A percentile compares a stretch with the other conserved stretches of the same genome.
phyloP scores from a whole-genome alignment of 371 early-diverging fungal genomes.

The Vairimorpha necatrix region DNA sequence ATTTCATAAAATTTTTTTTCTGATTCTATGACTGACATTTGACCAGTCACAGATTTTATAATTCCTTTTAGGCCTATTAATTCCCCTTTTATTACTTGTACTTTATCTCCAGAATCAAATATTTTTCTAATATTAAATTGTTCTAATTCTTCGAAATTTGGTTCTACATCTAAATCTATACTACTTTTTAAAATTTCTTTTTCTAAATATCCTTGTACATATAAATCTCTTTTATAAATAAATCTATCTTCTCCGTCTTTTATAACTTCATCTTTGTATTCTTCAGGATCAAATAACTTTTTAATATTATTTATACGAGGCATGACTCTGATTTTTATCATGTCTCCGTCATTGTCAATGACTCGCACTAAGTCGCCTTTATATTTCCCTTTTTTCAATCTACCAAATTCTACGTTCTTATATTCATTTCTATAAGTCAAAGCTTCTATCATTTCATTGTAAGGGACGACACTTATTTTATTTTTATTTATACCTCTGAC shows the following conservation, averaged over 20 bases:
- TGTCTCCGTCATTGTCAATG: constrained; percentile 46
- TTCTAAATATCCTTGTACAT: constrained; percentile 78
- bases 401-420: constrained; percentile 76
- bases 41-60: constrained; percentile 69
- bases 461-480: constrained; percentile 77
- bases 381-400: constrained; percentile 86
- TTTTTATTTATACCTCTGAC: constrained; percentile 71
- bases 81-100: constrained; percentile 79
- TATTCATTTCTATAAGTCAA: constrained; percentile 72
- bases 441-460: constrained; percentile 86
- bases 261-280: constrained; percentile 43
- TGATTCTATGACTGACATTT: constrained; percentile 67
- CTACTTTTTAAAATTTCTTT: constrained; percentile 74
- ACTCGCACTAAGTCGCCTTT: constrained; percentile 85
- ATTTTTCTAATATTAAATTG: constrained; percentile 67
- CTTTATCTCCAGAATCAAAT: constrained; percentile 76
- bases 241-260: constrained; percentile 68
- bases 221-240: constrained; percentile 73
- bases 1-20: constrained; percentile 60
- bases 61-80: constrained; percentile 74
- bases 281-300: constrained; percentile 57
- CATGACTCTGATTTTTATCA: constrained; percentile 74
- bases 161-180: constrained; percentile 73
- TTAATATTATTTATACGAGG: constrained; percentile 71
- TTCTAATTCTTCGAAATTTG: constrained; percentile 75